Evolutionary conservation across 345 rosid species (phyloP).

Genomic region (Brassica carinata): DNA sequence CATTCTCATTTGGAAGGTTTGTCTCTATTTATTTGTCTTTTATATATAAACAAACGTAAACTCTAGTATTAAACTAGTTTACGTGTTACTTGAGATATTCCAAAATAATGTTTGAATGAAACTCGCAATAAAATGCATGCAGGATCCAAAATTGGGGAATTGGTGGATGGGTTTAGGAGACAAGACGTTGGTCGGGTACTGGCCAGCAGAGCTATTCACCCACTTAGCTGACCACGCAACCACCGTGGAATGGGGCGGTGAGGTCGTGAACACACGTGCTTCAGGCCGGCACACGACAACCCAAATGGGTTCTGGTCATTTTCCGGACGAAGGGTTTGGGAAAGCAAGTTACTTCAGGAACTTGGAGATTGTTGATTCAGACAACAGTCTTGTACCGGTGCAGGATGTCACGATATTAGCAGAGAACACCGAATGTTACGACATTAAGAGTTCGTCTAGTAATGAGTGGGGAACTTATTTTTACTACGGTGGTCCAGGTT

Average conservation of each 20-base stretch:
- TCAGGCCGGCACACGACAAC: constrained; percentile 83
- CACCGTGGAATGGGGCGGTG: constrained; percentile 98
- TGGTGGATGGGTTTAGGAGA: constrained; percentile 99
- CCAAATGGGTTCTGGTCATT: constrained; percentile 97
- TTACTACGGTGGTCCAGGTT: constrained; percentile 96
- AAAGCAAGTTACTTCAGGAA: constrained; percentile 88
- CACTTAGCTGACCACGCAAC: constrained; percentile 88
- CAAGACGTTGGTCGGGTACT: constrained; percentile 79
- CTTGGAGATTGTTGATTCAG: constrained; percentile 83
- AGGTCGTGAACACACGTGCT: constrained; percentile 86
- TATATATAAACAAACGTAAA: background rate
- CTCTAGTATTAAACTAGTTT: background rate
- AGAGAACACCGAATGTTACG: constrained; percentile 88
- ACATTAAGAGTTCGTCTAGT: constrained; percentile 70
- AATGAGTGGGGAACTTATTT: constrained; percentile 91
- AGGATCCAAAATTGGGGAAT: constrained; percentile 91
- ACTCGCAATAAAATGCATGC: constrained; percentile 15
- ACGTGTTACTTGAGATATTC: background rate
- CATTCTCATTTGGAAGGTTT: constrained; percentile 93
- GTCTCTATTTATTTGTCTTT: background rate
- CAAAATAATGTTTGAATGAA: background rate
- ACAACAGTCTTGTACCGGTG: constrained; percentile 76
- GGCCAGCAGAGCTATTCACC: constrained; percentile 96
- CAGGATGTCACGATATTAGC: constrained; percentile 68
- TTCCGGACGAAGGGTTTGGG: constrained; percentile 82